A percentile compares a stretch with the other conserved stretches of the same genome.
phyloP scores from a whole-genome alignment of 495 filamentous ascomycete species.

The Aspergillus coremiiformis region DNA sequence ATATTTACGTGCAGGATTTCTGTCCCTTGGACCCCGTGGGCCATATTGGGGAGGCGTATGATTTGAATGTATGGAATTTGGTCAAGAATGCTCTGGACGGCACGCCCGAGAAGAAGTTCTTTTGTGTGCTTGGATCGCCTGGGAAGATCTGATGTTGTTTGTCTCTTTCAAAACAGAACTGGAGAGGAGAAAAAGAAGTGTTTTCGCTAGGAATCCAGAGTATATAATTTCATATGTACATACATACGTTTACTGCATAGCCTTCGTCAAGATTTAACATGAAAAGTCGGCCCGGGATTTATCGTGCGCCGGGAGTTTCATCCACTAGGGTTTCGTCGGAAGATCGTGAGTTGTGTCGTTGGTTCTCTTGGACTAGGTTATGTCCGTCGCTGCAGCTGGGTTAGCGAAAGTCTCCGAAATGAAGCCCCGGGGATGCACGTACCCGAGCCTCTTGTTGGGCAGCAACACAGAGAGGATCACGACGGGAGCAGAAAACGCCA shows the following conservation, averaged over 20 bases:
- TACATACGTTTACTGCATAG: not conserved
- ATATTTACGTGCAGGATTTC: conserved; percentile 40
- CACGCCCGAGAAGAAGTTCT: conserved; percentile 27
- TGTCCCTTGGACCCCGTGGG: conserved; percentile 43
- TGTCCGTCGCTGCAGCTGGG: conserved; percentile 19
- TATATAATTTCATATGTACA: not conserved
- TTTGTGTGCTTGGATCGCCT: conserved; percentile 32
- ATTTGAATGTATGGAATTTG: conserved; percentile 48
- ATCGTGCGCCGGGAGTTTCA: not conserved
- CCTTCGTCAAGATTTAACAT: not conserved
- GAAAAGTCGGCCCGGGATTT: not conserved
- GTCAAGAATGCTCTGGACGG: conserved; percentile 44
- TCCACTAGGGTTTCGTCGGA: not conserved
- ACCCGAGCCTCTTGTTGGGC: conserved; percentile 39
- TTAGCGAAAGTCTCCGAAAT: not conserved
- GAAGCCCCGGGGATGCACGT: conserved; percentile 6
- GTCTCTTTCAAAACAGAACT: no score
- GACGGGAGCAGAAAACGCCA: conserved; percentile 31
- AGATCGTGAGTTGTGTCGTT: not conserved
- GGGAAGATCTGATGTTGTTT: conserved; percentile 23
- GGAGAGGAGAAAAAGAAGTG: not conserved
- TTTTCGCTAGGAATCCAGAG: not conserved
- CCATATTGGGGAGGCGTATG: conserved; percentile 47
- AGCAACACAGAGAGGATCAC: conserved; percentile 33
- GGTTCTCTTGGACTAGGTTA: conserved; percentile 24